phyloP scores from a whole-genome alignment of 805 yeast species.

The Candida easanensis region DNA sequence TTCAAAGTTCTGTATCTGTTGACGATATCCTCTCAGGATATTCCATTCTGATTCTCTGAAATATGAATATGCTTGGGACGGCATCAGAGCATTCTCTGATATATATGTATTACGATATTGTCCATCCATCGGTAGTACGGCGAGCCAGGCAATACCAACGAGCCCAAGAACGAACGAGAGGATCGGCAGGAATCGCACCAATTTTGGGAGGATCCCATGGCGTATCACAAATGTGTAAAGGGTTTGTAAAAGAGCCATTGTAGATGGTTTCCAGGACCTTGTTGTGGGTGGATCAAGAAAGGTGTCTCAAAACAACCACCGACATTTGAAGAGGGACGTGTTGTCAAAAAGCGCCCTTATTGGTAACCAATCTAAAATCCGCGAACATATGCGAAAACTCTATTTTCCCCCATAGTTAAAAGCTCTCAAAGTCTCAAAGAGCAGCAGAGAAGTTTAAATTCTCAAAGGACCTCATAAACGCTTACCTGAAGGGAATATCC shows the following conservation, averaged over 20 bases:
- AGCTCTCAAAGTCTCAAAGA: no score
- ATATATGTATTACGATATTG: constrained; percentile 81
- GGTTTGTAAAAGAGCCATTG: constrained; percentile 46
- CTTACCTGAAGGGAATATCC: no score
- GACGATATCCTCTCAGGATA: constrained; percentile 76
- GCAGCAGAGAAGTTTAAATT: no score
- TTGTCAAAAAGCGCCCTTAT: no score
- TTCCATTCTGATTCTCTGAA: constrained; percentile 96
- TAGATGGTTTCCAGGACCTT: neutral
- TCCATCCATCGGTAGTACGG: constrained; percentile 73
- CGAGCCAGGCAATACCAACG: constrained; percentile 56
- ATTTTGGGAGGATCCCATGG: constrained; percentile 44
- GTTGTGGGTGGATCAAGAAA: no score
- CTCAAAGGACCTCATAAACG: no score
- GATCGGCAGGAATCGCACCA: constrained; percentile 41
- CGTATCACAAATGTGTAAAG: constrained; percentile 42
- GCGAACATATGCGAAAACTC: no score
- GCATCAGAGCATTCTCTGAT: constrained; percentile 95
- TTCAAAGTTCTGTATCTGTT: constrained; percentile 36
- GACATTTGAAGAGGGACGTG: no score
- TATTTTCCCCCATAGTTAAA: no score
- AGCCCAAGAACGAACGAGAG: constrained; percentile 41
- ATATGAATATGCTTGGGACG: constrained; percentile 90
- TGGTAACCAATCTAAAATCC: no score
- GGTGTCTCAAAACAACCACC: neutral